Conservation (phyloP, 2,329 filamentous ascomycete species). For the Fusarium circinatum region DNA sequence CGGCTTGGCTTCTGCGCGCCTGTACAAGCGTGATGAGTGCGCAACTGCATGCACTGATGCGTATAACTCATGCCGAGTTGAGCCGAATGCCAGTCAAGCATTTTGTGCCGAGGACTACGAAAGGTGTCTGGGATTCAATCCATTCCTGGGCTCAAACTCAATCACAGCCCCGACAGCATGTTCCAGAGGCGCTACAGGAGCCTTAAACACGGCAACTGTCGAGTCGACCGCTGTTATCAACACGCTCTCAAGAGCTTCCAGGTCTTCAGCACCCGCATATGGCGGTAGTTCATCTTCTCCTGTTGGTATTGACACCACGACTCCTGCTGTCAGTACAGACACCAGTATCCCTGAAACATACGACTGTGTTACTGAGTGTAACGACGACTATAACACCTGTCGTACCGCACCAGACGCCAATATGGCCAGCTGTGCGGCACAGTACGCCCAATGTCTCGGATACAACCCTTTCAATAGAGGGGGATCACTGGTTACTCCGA, state of each 20-base stretch:
- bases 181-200: not conserved
- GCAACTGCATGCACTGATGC: not conserved
- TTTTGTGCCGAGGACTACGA: not conserved
- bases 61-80: not conserved
- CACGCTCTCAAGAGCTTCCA: not conserved
- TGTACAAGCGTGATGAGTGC: not conserved
- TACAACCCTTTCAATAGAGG: slow-evolving; percentile 10
- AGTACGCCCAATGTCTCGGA: slow-evolving; percentile 2
- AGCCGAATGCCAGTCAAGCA: not conserved
- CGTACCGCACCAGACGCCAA: slow-evolving; percentile 1
- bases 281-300: not conserved
- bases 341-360: not conserved
- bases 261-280: not conserved
- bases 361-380: not conserved
- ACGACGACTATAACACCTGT: not conserved
- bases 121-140: not conserved
- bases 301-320: not conserved
- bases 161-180: not conserved
- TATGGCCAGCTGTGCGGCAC: not conserved
- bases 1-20: not conserved
- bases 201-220: not conserved
- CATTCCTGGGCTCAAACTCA: not conserved
- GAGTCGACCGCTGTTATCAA: not conserved
- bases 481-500: slow-evolving; percentile 2
- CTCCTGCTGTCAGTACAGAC: not conserved